Evolutionary conservation across 352 stramenopile species (phyloP), one percentile per base, ranked within the genome.

Genomic region (Pythium phragmitis): DNA sequence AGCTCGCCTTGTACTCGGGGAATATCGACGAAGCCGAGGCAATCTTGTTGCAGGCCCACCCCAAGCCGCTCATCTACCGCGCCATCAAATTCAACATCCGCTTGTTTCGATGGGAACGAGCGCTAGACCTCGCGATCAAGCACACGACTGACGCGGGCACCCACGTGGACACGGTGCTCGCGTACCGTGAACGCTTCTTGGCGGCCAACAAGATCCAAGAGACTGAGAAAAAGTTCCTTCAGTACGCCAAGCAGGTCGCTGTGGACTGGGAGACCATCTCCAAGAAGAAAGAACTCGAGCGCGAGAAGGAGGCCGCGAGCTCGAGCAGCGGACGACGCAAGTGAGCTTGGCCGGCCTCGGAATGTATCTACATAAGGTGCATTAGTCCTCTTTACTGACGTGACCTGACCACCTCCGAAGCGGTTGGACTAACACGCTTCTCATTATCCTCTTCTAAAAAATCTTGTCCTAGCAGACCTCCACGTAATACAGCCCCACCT

Each of bases 61-160:
- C 91, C 1, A 82, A 73, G 41, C 90, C 92, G 52, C 77, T 98
- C 2, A 64, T 98, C 11, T 97, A 98, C 62, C 86, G 92, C 46
- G 90, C 92, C 26, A 97, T 98, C 69, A 98, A 98, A 68, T 76
- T 98, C 61, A 98, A 98, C 65, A 72, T 98, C 42, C 76, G 88
- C 11, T 67, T 97, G 11, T 97, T 96, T 67, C 86, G 88, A 37
- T 98, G 88, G 89, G 78, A 94, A 42, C 74, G 88, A 17, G 92
- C 92, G 2, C 66, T 98, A 48, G 85, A 97, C 26, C 66, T 98
- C 5, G 90, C 92, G 6, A 84, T 97, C 46, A 94, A 96, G 63
- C 80, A 97, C 80, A 96, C 87, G 34, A 91, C 76, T 1, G 78
- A 91, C 33, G 85, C 82, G 17, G 82, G 82, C 11, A 96, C 80